phyloP scores from a whole-genome alignment of 129 eudicot species.

The Lonicera japonica region DNA sequence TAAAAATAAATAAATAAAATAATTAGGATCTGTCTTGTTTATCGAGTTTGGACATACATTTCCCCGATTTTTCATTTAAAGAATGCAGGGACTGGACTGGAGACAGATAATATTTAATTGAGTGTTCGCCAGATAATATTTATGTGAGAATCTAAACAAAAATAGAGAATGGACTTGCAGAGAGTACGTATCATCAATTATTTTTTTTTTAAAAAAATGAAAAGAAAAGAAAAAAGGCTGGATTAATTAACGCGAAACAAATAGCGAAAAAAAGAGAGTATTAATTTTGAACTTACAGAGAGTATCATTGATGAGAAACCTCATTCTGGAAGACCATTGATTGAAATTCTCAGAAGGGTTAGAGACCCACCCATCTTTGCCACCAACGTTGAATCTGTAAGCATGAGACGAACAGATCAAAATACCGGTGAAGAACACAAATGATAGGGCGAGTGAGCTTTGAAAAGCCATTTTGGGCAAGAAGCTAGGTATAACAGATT shows the following conservation, averaged over 20 bases:
- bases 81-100: no score
- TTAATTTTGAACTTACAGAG: constrained; percentile 21
- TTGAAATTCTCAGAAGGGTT: constrained; percentile 33
- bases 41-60: no score
- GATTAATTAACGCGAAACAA: background rate
- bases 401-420: constrained; percentile 11
- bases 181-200: no score
- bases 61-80: no score
- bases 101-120: no score
- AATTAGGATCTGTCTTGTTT: no score
- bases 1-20: background rate
- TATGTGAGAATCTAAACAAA: background rate
- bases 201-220: background rate
- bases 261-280: background rate
- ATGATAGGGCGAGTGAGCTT: background rate
- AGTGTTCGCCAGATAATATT: no score
- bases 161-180: no score
- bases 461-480: constrained; percentile 2
- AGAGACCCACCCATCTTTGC: constrained; percentile 29
- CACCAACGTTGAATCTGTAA: constrained; percentile 27
- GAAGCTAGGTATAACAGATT: no score
- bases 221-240: no score
- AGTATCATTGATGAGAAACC: constrained; percentile 35
- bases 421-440: background rate
- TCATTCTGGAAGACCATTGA: constrained; percentile 30